These are phyloP conservation scores for Lepidopterella palustris DNA, from an alignment of 495 filamentous ascomycete species.

Conservation along the genomic window DNA sequence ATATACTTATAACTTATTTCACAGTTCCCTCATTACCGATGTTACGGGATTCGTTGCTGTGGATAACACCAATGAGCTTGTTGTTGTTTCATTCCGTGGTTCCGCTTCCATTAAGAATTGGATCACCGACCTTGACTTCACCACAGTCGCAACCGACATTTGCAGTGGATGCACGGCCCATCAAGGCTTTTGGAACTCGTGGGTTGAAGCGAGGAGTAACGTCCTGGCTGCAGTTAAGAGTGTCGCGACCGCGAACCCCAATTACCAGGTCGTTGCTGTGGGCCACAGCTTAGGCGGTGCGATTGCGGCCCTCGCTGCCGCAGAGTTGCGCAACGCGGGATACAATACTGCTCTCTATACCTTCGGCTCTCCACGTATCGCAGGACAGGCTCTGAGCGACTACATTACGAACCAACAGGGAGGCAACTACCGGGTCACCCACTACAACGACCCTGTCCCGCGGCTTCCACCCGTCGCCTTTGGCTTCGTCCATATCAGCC, in stretches of 20 bases:
- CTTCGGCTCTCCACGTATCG: constrained; percentile 64
- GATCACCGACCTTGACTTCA: constrained; percentile 54
- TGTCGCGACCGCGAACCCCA: constrained; percentile 38
- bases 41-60: constrained; percentile 61
- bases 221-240: constrained; percentile 41
- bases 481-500: constrained; percentile 57
- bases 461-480: constrained; percentile 51
- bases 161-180: constrained; percentile 50
- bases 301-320: constrained; percentile 56
- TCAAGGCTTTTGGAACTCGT: constrained; percentile 52
- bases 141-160: constrained; percentile 36
- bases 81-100: constrained; percentile 67
- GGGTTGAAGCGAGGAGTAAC: constrained; percentile 41
- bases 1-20: background rate
- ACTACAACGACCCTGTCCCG: constrained; percentile 61
- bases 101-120: constrained; percentile 56
- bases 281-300: constrained; percentile 69
- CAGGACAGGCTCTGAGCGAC: constrained; percentile 48
- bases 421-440: constrained; percentile 61
- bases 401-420: constrained; percentile 52
- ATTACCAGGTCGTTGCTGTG: constrained; percentile 51
- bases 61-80: constrained; percentile 55
- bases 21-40: constrained; percentile 50
- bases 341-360: constrained; percentile 48
- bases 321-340: constrained; percentile 49